These are phyloP conservation scores for Lodderomyces jiufengensis DNA, from an alignment of 1,139 yeast genomes.

Conservation along the genomic window DNA sequence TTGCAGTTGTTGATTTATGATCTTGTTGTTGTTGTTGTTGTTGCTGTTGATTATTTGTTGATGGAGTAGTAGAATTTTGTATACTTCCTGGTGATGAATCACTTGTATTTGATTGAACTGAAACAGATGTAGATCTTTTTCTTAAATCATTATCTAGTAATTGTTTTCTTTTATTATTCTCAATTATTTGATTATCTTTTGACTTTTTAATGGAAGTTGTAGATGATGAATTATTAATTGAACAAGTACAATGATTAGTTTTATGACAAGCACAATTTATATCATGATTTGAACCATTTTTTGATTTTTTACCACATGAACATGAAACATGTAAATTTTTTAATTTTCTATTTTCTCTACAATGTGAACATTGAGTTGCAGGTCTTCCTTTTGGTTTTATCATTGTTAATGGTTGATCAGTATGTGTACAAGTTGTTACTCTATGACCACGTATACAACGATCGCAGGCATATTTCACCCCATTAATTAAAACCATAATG, in stretches of 20 bases:
- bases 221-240: conserved; percentile 24
- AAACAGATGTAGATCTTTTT: conserved; percentile 9
- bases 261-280: conserved; percentile 56
- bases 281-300: conserved; percentile 41
- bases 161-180: conserved; percentile 10
- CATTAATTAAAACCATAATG: conserved; percentile 88
- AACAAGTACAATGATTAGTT: conserved; percentile 59
- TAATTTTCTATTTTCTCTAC: conserved; percentile 73
- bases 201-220: conserved; percentile 22
- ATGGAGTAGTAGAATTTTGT: conserved; percentile 3
- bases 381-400: conserved; percentile 97
- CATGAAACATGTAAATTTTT: conserved; percentile 72
- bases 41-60: conserved; percentile 2
- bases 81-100: conserved; percentile 11
- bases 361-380: conserved; percentile 84
- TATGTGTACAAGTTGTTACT: conserved; percentile 89
- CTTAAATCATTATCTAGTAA: conserved; percentile 13
- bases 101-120: conserved; percentile 7
- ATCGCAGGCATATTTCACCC: conserved; percentile 93
- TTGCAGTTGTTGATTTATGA: too few species aligned
- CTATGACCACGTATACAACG: conserved; percentile 95
- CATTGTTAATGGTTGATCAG: conserved; percentile 86
- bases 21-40: conserved; percentile 6
- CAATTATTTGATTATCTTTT: conserved; percentile 28
- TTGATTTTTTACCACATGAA: conserved; percentile 62